phyloP scores from a whole-genome alignment of 1,284 basidiomycete genomes.

The Pseudozyma tsukubaensis region DNA sequence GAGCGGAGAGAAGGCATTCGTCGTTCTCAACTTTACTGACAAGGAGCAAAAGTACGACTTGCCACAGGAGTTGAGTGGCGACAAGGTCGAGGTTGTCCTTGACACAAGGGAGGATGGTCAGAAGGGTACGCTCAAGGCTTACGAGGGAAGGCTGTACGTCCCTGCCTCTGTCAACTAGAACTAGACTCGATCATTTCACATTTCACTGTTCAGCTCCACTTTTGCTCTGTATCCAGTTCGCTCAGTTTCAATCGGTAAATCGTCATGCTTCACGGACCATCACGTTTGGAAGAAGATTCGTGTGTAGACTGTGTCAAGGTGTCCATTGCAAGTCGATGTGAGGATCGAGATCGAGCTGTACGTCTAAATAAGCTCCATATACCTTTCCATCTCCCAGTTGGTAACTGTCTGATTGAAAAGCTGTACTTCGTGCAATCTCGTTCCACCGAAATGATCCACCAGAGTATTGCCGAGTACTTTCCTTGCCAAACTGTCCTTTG shows the following conservation, averaged over 20 bases:
- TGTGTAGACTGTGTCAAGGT: too few species aligned
- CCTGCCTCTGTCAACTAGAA: conserved; percentile 10
- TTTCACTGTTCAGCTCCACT: too few species aligned
- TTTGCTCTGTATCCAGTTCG: too few species aligned
- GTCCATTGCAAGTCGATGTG: too few species aligned
- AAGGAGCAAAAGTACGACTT: conserved; percentile 32
- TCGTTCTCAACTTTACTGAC: conserved; percentile 54
- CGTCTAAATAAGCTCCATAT: conserved; percentile 49
- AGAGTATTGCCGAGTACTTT: conserved; percentile 88
- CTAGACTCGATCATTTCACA: not conserved
- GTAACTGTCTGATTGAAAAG: conserved; percentile 90
- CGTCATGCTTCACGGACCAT: too few species aligned
- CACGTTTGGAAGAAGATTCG: too few species aligned
- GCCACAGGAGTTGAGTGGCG: conserved; percentile 21
- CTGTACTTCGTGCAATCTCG: conserved; percentile 86
- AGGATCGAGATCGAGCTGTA: not conserved
- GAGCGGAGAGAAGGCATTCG: conserved; percentile 56
- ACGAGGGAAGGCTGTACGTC: conserved; percentile 44
- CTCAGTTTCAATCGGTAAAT: too few species aligned
- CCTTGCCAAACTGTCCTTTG: conserved; percentile 80
- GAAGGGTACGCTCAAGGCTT: conserved; percentile 23
- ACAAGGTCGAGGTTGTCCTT: conserved; percentile 14
- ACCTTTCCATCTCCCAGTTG: conserved; percentile 84
- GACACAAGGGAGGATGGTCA: conserved; percentile 25
- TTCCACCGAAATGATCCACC: conserved; percentile 92